These are phyloP conservation scores for Pyrenochaeta sp. DNA, from an alignment of 2,329 filamentous ascomycete species.

Conservation along the genomic window DNA sequence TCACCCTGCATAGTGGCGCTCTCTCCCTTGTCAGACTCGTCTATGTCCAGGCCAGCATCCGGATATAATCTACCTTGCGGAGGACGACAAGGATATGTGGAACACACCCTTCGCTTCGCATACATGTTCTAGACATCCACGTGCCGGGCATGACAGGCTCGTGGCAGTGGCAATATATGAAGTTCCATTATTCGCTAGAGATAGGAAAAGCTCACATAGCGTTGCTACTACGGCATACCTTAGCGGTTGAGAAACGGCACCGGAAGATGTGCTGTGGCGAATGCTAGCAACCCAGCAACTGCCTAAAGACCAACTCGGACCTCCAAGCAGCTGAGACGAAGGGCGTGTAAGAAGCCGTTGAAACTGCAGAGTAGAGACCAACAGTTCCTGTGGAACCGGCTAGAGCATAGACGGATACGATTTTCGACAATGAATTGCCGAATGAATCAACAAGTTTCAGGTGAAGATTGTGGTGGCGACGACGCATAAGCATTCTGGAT, in stretches of 20 bases:
- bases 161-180: conserved; percentile 4
- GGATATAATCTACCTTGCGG: not conserved
- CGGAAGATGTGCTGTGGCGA: conserved; percentile 2
- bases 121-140: not conserved
- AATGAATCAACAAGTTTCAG: conserved; percentile 12
- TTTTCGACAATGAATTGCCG: not conserved
- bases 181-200: conserved; percentile 4
- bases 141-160: not conserved
- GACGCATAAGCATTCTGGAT: conserved; percentile 1
- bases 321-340: not conserved
- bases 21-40: too few species aligned
- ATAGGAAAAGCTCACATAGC: conserved; percentile 4
- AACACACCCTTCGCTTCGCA: not conserved
- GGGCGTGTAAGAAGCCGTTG: too few species aligned
- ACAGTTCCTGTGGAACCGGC: too few species aligned
- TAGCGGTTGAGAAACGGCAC: conserved; percentile 7
- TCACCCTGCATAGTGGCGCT: not conserved
- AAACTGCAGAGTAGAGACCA: too few species aligned
- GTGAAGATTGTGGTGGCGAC: conserved; percentile 7
- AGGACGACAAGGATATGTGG: not conserved
- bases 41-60: not conserved
- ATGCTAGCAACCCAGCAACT: not conserved
- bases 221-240: too few species aligned
- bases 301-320: not conserved
- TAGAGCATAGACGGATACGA: too few species aligned